Base-by-base conservation (phyloP, 352 stramenopile species). In the Phytophthora sp. region DNA sequence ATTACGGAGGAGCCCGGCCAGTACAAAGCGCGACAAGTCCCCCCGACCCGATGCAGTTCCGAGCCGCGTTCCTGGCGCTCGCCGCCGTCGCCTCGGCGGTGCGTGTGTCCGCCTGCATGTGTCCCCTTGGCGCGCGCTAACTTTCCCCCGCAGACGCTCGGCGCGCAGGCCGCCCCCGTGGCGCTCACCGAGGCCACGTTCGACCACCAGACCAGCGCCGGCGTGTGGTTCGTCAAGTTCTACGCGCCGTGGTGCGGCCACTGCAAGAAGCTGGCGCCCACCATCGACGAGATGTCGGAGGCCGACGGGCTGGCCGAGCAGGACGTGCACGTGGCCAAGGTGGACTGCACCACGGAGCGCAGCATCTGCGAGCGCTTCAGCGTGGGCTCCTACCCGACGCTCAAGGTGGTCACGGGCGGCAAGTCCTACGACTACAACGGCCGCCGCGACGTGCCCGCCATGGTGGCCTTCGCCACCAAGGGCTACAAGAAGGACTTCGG, bases 201-300 rank as follows among this genome's bases (percentile, higher is more conserved):
- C 46, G 84, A 93, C 42, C 49, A 78, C 23, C 60, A 83, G 50
- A 93, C 79, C 10, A 65, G 73, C 41, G 41, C 65, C 24, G 62
- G 73, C 54, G 76, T 87, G 37, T 92, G 84, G 84, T 80, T 93
- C 43, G 53, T 93, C 67, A 91, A 95, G 69, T 95, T 95, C 66
- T 95, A 93, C 64, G 84, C 87, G 31, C 87, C 87, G 9, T 95
- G 87, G 87, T 95, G 87, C 58, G 77, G 81, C 17, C 87, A 95
- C 64, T 95, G 87, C 71, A 88, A 95, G 77, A 87, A 88, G 43
- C 69, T 95, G 37, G 81, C 83, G 26, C 82, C 82, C 0, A 59
- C 81, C 17, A 86, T 90, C 57, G 79, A 89, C 38, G 65, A 82
- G 54, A 54, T 94, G 43, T 68, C 84, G 13, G 53, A 69, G 28